Percentiles rank a stretch among this genome's conserved stretches.
Conservation (phyloP, 768 basidiomycete species). For the Phylloporus rhodoxanthus region DNA sequence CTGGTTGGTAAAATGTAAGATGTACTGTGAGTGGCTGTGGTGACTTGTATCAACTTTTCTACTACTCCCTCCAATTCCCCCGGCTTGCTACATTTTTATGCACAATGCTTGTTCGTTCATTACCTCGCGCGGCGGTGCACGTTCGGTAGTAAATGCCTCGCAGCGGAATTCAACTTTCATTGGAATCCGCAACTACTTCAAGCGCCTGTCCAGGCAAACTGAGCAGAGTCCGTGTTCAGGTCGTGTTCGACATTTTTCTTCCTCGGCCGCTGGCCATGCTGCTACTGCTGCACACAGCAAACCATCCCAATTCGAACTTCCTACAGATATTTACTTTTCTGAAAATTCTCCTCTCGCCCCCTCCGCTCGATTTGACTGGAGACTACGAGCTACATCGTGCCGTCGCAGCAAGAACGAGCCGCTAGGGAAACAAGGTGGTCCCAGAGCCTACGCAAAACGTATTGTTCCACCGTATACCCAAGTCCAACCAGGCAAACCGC, state of each 20-base stretch:
- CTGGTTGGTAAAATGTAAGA: no score
- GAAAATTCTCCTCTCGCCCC: conserved; percentile 26
- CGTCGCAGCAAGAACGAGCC: conserved; percentile 10
- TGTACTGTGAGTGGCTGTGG: conserved; percentile 15
- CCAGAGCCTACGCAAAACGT: conserved; percentile 33
- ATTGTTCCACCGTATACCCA: conserved; percentile 32
- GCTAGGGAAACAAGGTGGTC: conserved; percentile 7
- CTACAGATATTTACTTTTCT: conserved; percentile 27
- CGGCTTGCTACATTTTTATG: conserved; percentile 7
- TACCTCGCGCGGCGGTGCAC: not conserved
- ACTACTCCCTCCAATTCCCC: not conserved
- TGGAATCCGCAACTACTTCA: conserved; percentile 30
- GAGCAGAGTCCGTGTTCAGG: not conserved
- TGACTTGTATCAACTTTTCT: no score
- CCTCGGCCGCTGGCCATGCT: conserved; percentile 6
- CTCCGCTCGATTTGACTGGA: conserved; percentile 54
- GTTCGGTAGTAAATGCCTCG: conserved; percentile 5
- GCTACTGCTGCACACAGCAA: conserved; percentile 9
- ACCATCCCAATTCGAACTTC: conserved; percentile 16
- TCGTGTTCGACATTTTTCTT: conserved; percentile 11
- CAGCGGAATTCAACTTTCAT: conserved; percentile 23
- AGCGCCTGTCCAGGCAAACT: conserved; percentile 9
- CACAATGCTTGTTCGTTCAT: conserved; percentile 6
- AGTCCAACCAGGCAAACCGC: conserved; percentile 36
- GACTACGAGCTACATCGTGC: conserved; percentile 47